A percentile compares a stretch with the other conserved stretches of the same genome.
Evolutionary conservation across 2,329 filamentous ascomycete species (phyloP).

Genomic region (Cercospora berteroae): DNA sequence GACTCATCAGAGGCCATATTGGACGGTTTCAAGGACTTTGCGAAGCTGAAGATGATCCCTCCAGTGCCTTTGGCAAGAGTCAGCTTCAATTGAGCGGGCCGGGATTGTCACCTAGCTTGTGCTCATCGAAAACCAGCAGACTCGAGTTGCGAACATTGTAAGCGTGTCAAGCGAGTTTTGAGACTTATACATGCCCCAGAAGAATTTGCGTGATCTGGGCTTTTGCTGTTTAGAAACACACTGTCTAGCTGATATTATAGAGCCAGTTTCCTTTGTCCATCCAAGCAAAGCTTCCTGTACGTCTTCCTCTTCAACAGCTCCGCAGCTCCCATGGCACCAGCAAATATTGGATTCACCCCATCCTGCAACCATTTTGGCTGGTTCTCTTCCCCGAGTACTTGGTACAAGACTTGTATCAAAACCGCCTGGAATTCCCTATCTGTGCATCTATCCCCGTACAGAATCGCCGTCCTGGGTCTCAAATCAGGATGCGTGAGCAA

Average conservation of each 20-base stretch:
- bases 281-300: background rate
- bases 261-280: background rate
- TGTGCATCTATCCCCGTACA: background rate
- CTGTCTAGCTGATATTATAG: background rate
- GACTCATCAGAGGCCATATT: conserved; percentile 46
- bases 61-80: conserved; percentile 29
- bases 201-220: background rate
- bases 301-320: background rate
- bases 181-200: background rate
- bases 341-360: background rate
- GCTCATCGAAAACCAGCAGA: background rate
- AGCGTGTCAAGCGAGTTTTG: background rate
- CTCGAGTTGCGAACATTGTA: background rate
- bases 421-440: background rate
- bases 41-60: conserved; percentile 47
- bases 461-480: background rate
- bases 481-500: background rate
- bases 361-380: background rate
- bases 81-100: conserved; percentile 23
- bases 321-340: background rate
- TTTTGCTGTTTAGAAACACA: background rate
- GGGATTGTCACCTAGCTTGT: background rate
- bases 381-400: background rate
- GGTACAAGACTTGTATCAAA: background rate
- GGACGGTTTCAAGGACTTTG: conserved; percentile 46